A percentile compares a stretch with the other conserved stretches of the same genome.
phyloP scores from a whole-genome alignment of 2,329 filamentous ascomycete genomes.

The Ceratocystis cubensis region DNA sequence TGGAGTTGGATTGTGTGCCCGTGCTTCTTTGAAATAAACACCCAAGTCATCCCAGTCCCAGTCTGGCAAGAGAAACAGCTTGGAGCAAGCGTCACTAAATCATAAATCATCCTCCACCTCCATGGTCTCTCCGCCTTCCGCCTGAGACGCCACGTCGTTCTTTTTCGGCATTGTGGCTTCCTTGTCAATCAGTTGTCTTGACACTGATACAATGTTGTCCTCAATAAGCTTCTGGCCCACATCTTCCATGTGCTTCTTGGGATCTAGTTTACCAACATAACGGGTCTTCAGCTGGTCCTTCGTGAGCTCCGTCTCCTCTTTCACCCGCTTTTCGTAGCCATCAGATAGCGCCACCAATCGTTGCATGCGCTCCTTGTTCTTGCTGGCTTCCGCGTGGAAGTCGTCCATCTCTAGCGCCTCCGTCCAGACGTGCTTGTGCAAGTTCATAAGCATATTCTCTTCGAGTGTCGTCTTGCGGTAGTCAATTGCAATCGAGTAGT shows the following conservation, averaged over 20 bases:
- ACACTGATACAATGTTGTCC: conserved; percentile 98
- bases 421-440: conserved; percentile 99
- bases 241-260: conserved; percentile 97
- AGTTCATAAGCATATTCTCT: conserved; percentile 99
- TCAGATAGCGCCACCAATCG: conserved; percentile 81
- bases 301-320: conserved; percentile 93
- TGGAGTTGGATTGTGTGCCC: neutral
- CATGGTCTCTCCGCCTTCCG: conserved; percentile 48
- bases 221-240: conserved; percentile 95
- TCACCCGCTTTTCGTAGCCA: conserved; percentile 96
- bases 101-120: conserved; percentile 52
- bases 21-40: neutral
- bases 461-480: conserved; percentile 95
- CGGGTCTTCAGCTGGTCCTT: conserved; percentile 97
- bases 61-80: neutral
- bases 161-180: conserved; percentile 80
- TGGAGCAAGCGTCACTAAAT: conserved; percentile 18
- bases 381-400: conserved; percentile 69
- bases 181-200: conserved; percentile 98
- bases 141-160: conserved; percentile 40
- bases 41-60: neutral
- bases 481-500: conserved; percentile 98
- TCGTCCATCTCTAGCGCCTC: conserved; percentile 95
- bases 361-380: conserved; percentile 80
- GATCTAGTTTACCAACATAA: conserved; percentile 97